phyloP scores from a whole-genome alignment of 495 filamentous ascomycete genomes.

The Letharia lupina region DNA sequence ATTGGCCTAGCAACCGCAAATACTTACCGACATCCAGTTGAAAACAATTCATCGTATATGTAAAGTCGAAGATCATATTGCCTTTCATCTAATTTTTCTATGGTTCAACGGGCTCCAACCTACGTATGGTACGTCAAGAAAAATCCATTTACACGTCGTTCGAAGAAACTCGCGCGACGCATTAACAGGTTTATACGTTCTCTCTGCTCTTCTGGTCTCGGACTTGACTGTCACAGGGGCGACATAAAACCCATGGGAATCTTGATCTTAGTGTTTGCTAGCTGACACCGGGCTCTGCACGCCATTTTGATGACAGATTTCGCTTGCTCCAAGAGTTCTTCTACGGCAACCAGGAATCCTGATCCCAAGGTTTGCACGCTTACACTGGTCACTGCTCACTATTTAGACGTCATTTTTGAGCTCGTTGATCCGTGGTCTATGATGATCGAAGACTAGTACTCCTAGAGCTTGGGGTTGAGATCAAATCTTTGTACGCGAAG shows the following conservation, averaged over 20 bases:
- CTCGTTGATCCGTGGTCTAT: neutral
- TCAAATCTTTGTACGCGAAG: too few species aligned
- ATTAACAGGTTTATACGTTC: too few species aligned
- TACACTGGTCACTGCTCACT: neutral
- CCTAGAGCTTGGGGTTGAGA: too few species aligned
- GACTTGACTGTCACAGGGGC: neutral
- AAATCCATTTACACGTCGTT: neutral
- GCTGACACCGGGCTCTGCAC: too few species aligned
- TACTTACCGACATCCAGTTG: neutral
- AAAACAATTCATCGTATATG: neutral
- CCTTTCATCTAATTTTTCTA: neutral
- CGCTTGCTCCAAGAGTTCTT: neutral
- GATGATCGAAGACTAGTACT: too few species aligned
- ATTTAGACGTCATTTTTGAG: neutral
- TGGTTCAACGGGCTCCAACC: neutral
- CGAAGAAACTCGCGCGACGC: neutral
- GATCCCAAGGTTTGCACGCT: neutral
- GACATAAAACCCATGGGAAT: neutral
- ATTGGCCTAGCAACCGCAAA: neutral
- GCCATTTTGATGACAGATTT: neutral
- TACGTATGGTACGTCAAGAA: neutral
- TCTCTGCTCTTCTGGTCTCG: neutral
- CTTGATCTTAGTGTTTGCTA: too few species aligned
- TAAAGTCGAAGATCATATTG: neutral
- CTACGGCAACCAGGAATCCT: neutral